Conservation (phyloP, 2,329 filamentous ascomycete species). For the Xylaria multiplex region DNA sequence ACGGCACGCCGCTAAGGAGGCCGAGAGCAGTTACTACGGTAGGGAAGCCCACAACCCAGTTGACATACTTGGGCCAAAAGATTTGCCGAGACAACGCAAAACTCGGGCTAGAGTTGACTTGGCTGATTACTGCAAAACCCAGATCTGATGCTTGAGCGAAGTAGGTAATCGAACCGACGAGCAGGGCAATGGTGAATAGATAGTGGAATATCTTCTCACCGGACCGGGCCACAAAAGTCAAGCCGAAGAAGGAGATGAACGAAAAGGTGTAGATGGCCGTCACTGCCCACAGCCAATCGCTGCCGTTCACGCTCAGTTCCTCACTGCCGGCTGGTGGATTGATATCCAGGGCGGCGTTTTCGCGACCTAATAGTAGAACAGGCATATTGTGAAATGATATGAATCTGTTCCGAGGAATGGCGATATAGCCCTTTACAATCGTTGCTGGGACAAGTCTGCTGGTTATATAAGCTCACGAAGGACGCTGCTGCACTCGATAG, state of each 20-base stretch:
- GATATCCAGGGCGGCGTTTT: conserved; percentile 58
- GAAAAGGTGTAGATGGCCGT: conserved; percentile 59
- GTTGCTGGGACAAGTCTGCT: conserved; percentile 1
- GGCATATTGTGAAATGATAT: conserved; percentile 24
- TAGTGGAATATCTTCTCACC: conserved; percentile 68
- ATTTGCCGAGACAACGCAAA: conserved; percentile 56
- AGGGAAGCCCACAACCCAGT: conserved; percentile 62
- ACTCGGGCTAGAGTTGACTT: conserved; percentile 49
- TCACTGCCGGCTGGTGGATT: conserved; percentile 58
- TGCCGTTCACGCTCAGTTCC: conserved; percentile 57
- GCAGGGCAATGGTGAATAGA: conserved; percentile 60
- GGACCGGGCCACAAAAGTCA: conserved; percentile 55
- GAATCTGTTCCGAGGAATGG: not conserved
- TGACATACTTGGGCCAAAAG: conserved; percentile 66
- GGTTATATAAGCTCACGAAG: not conserved
- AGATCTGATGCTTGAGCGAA: conserved; percentile 64
- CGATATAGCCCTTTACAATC: not conserved
- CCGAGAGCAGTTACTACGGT: conserved; percentile 58
- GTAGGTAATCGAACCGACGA: conserved; percentile 62
- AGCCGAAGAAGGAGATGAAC: conserved; percentile 56
- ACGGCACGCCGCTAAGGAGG: conserved; percentile 62
- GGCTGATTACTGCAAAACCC: conserved; percentile 55
- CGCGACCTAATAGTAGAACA: conserved; percentile 18
- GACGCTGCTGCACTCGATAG: conserved; percentile 7
- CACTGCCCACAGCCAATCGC: conserved; percentile 66